phyloP scores from a whole-genome alignment of 164 flowering plant genomes.

The Magnolia changhungtana region DNA sequence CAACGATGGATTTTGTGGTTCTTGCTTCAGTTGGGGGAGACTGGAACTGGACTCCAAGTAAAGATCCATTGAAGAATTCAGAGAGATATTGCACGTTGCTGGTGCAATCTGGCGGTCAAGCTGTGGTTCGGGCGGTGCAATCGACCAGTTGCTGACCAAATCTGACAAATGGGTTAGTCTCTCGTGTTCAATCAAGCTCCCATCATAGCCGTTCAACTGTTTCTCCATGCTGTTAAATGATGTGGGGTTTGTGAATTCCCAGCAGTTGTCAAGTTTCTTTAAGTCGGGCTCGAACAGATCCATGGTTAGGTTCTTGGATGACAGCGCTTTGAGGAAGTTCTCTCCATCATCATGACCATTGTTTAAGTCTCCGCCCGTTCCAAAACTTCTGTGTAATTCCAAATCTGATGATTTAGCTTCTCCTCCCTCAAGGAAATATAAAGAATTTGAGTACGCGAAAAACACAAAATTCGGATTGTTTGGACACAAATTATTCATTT shows the following conservation, averaged over 20 bases:
- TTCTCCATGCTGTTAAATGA: constrained; percentile 28
- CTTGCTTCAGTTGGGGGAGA: constrained; percentile 19
- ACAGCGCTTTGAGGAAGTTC: constrained; percentile 34
- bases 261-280: constrained; percentile 42
- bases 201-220: constrained; percentile 20
- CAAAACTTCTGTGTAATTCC: constrained; percentile 27
- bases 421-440: no score
- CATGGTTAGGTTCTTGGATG: constrained; percentile 37
- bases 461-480: no score
- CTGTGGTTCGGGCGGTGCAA: constrained; percentile 51
- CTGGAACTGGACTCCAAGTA: constrained; percentile 6
- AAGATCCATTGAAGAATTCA: constrained; percentile 20
- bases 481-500: no score
- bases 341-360: constrained; percentile 38
- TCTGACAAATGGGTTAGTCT: constrained; percentile 35
- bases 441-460: no score
- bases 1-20: constrained; percentile 7
- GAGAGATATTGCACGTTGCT: constrained; percentile 20
- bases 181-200: constrained; percentile 25
- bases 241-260: constrained; percentile 39
- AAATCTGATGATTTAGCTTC: not conserved
- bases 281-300: constrained; percentile 48
- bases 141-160: constrained; percentile 52
- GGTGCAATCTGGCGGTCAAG: constrained; percentile 21
- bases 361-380: constrained; percentile 37